These are phyloP conservation scores for Acanthamoeba polyphaga DNA, from an alignment of 208 protist genomes.

Conservation along the genomic window DNA sequence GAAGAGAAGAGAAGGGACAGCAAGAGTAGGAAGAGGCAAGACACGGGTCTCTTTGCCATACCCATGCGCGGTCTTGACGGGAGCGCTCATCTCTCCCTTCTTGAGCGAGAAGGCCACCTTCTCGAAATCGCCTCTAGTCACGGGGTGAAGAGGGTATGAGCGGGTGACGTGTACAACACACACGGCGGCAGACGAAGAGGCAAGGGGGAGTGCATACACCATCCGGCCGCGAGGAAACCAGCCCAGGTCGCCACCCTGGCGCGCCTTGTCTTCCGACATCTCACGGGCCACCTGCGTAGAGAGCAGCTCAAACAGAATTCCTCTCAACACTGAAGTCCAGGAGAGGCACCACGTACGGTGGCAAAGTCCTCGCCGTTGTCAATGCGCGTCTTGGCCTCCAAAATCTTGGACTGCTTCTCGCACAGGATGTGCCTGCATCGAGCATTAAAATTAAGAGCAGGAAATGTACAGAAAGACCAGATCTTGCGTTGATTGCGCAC, in stretches of 20 bases:
- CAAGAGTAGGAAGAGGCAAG: too few species aligned
- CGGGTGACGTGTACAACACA: background rate
- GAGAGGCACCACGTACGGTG: background rate
- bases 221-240: constrained; percentile 70
- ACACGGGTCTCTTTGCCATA: too few species aligned
- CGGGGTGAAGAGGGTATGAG: background rate
- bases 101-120: constrained; percentile 66
- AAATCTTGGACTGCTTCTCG: constrained; percentile 73
- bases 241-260: constrained; percentile 64
- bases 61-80: constrained; percentile 59
- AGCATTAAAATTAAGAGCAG: background rate
- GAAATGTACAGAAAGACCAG: too few species aligned
- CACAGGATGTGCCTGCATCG: constrained; percentile 28
- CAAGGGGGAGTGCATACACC: constrained; percentile 26
- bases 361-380: constrained; percentile 47
- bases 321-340: background rate
- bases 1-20: too few species aligned
- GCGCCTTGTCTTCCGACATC: constrained; percentile 73
- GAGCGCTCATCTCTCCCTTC: constrained; percentile 43
- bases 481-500: background rate
- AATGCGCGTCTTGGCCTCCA: constrained; percentile 55
- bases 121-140: constrained; percentile 38
- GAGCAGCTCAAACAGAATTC: too few species aligned
- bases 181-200: background rate
- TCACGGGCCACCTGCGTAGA: background rate